These are phyloP conservation scores for Physcomitrellopsis africana DNA, from an alignment of 225 moss, liverwort and hornwort genomes.

Conservation along the genomic window DNA sequence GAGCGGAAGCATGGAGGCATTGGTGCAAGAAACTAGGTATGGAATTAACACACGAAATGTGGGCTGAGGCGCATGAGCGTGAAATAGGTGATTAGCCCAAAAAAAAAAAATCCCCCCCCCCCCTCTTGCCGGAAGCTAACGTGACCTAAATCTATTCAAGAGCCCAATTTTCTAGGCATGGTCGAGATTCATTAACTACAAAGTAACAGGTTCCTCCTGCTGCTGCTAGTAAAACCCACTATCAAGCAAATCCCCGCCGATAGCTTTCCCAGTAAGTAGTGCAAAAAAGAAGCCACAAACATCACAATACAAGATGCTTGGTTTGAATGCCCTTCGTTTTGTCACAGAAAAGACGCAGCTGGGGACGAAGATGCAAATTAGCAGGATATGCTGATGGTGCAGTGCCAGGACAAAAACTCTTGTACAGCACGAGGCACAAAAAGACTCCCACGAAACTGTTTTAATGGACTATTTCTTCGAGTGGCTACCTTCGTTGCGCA, in stretches of 20 bases:
- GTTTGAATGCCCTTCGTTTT: conserved; percentile 35
- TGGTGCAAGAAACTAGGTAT: conserved; percentile 5
- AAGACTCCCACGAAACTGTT: conserved; percentile 30
- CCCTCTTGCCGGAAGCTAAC: conserved; percentile 19
- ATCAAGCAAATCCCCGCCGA: conserved; percentile 30
- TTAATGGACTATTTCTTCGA: conserved; percentile 40
- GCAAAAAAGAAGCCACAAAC: conserved; percentile 40
- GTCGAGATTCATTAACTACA: conserved; percentile 20
- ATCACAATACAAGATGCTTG: conserved; percentile 47
- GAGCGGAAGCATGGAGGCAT: neutral
- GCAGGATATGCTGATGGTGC: conserved; percentile 25
- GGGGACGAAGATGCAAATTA: conserved; percentile 27
- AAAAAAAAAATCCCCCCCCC: neutral
- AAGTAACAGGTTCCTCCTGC: conserved; percentile 25
- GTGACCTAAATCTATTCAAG: conserved; percentile 39
- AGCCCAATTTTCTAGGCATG: conserved; percentile 38
- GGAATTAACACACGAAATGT: conserved; percentile 1
- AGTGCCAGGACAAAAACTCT: conserved; percentile 32
- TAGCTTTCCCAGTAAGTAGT: conserved; percentile 36
- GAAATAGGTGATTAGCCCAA: conserved; percentile 31
- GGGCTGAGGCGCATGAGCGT: conserved; percentile 21
- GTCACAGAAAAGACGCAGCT: conserved; percentile 31
- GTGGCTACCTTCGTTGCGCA: conserved; percentile 59
- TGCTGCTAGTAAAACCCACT: conserved; percentile 27
- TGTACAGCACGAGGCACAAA: conserved; percentile 28